Percentiles rank a stretch among this genome's conserved stretches.
These are phyloP conservation scores for Aurantiochytrium sp. DNA, from an alignment of 108 stramenopile species.

Conservation along the genomic window DNA sequence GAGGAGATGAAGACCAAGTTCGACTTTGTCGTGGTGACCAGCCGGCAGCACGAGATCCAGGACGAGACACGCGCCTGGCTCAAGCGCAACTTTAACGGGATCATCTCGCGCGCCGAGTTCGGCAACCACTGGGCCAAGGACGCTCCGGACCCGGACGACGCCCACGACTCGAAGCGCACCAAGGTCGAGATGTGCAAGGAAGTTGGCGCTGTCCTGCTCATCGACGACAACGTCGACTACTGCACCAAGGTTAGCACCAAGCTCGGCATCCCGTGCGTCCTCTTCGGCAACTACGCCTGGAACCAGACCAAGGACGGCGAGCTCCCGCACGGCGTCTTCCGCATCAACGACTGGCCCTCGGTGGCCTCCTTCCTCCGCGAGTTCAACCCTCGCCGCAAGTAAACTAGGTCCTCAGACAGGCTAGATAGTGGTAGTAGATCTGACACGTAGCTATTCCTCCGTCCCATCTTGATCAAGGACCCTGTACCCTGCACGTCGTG, in stretches of 20 bases:
- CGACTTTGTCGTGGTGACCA: conserved; percentile 50
- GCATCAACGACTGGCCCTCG: not conserved
- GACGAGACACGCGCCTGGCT: conserved; percentile 48
- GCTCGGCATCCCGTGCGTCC: not conserved
- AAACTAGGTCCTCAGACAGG: no score
- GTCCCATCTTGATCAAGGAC: no score
- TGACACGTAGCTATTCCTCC: no score
- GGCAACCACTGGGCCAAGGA: conserved; percentile 52
- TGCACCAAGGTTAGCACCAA: conserved; percentile 26
- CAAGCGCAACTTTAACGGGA: conserved; percentile 41
- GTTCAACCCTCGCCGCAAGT: no score
- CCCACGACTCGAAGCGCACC: conserved; percentile 14
- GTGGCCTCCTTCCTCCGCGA: not conserved
- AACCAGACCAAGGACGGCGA: not conserved
- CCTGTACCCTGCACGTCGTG: no score
- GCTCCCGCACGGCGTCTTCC: not conserved
- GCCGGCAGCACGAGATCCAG: conserved; percentile 46
- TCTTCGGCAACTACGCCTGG: conserved; percentile 36
- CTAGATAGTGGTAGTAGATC: no score
- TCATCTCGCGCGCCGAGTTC: conserved; percentile 46
- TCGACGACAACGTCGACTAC: conserved; percentile 54
- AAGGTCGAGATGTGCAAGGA: conserved; percentile 57
- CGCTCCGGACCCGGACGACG: conserved; percentile 24
- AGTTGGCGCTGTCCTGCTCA: conserved; percentile 47
- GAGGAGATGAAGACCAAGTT: conserved; percentile 9